Evolutionary conservation across 768 basidiomycete species (phyloP).

Genomic region (Amyloporia xantha): DNA sequence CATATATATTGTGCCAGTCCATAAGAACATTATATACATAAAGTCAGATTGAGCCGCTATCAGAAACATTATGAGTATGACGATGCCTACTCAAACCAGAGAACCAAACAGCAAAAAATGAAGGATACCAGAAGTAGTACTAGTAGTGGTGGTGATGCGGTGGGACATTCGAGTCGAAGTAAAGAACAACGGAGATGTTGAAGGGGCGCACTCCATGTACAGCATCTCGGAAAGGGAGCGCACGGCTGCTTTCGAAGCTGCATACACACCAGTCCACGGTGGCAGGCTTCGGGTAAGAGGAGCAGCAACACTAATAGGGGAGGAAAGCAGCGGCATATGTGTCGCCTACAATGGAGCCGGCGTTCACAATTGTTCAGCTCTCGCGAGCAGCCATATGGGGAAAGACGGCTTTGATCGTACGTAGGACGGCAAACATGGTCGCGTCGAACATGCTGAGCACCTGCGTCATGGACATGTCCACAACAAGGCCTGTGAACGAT

Average conservation of each 20-base stretch:
- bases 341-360: slow-evolving; percentile 63
- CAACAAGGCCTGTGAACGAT: slow-evolving; percentile 37
- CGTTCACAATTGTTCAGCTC: slow-evolving; percentile 63
- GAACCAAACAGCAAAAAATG: no score
- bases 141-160: no score
- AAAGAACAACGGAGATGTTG: slow-evolving; percentile 63
- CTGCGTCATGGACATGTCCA: slow-evolving; percentile 51
- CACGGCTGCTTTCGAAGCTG: slow-evolving; percentile 51
- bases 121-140: no score
- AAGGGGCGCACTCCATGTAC: slow-evolving; percentile 72
- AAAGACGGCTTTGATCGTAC: slow-evolving; percentile 53
- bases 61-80: no score
- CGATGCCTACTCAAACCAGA: no score
- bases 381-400: slow-evolving; percentile 66
- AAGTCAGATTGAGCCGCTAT: no score
- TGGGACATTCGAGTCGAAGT: no score
- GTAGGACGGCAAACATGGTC: slow-evolving; percentile 58
- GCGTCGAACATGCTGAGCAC: slow-evolving; percentile 54
- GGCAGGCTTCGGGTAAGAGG: slow-evolving; percentile 38
- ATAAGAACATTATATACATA: no score
- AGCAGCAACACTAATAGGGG: neutral
- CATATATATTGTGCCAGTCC: no score
- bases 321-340: slow-evolving; percentile 34
- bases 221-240: slow-evolving; percentile 58
- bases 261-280: slow-evolving; percentile 63